Percentiles rank a stretch among this genome's conserved stretches.
Conservation (phyloP, 2,329 filamentous ascomycete genomes). For the Fusarium tricinctum region DNA sequence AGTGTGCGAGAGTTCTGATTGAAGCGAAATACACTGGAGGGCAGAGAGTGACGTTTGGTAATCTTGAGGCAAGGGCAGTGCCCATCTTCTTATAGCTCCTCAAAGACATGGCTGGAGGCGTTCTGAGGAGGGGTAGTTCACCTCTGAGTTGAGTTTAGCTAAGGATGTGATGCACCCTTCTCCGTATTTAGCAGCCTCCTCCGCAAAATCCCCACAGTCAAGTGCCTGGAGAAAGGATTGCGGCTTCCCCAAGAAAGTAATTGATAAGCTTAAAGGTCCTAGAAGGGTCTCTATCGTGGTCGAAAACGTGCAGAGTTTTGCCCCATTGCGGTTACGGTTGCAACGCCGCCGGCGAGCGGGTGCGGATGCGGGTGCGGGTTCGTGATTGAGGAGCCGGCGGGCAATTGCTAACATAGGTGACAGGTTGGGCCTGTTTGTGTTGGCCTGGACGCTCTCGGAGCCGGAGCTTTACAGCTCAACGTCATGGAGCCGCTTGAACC, state of each 20-base stretch:
- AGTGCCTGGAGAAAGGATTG: conserved; percentile 6
- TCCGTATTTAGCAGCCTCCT: conserved; percentile 19
- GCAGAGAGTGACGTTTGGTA: conserved; percentile 7
- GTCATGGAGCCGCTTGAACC: conserved; percentile 30
- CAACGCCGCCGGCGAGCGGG: conserved; percentile 14
- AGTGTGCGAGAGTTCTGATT: conserved; percentile 12
- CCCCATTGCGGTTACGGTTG: conserved; percentile 37
- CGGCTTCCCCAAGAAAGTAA: conserved; percentile 15
- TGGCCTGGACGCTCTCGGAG: not conserved
- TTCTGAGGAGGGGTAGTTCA: conserved; percentile 33
- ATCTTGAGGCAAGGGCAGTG: conserved; percentile 29
- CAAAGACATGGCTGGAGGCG: conserved; percentile 19
- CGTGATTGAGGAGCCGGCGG: conserved; percentile 22
- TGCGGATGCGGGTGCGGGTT: not conserved
- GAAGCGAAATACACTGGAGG: conserved; percentile 15
- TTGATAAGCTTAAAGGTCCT: conserved; percentile 18
- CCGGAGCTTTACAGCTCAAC: conserved; percentile 7
- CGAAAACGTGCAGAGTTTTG: conserved; percentile 21
- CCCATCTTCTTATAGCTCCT: conserved; percentile 44
- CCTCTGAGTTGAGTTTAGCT: conserved; percentile 25
- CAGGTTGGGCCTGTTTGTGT: too few species aligned
- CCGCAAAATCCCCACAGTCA: conserved; percentile 33
- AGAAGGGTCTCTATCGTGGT: conserved; percentile 6
- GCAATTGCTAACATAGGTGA: conserved; percentile 16
- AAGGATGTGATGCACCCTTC: conserved; percentile 7